Conservation (phyloP, 2,329 filamentous ascomycete species). For the Pseudocercospora pini-densiflorae region DNA sequence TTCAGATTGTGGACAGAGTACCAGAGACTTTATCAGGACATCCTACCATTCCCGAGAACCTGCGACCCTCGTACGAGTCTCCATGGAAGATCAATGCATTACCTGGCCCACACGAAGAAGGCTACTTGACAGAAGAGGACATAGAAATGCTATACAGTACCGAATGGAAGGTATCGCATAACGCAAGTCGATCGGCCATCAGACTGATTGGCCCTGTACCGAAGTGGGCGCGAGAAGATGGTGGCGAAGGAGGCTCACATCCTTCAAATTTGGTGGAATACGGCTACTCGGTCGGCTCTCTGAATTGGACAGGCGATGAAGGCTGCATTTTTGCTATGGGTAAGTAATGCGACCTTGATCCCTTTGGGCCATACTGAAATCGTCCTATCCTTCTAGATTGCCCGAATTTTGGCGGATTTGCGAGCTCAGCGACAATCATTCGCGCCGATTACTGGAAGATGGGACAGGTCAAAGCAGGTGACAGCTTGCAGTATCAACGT, state of each 20-base stretch:
- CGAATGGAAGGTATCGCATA: constrained; percentile 65
- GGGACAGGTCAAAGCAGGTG: constrained; percentile 64
- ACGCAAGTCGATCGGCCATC: constrained; percentile 64
- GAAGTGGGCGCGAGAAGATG: constrained; percentile 62
- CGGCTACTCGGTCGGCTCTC: constrained; percentile 61
- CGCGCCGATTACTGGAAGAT: constrained; percentile 65
- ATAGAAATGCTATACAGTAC: constrained; percentile 62
- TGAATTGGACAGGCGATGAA: constrained; percentile 67
- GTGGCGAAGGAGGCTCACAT: constrained; percentile 67
- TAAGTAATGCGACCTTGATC: background rate
- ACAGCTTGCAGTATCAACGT: constrained; percentile 56
- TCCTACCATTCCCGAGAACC: constrained; percentile 48
- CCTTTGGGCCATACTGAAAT: too few relatives aligned
- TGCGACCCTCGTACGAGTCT: constrained; percentile 55
- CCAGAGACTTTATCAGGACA: constrained; percentile 40
- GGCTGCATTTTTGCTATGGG: constrained; percentile 61
- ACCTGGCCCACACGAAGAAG: constrained; percentile 62
- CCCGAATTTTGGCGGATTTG: constrained; percentile 66
- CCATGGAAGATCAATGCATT: constrained; percentile 60
- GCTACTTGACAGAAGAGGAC: constrained; percentile 56
- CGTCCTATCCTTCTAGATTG: constrained; percentile 45
- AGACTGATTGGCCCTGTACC: constrained; percentile 63
- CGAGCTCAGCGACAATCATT: constrained; percentile 60
- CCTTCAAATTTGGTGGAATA: constrained; percentile 59
- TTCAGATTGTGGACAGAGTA: constrained; percentile 50